phyloP scores from a whole-genome alignment of 805 yeast species.

The Suhomyces pyralidae region DNA sequence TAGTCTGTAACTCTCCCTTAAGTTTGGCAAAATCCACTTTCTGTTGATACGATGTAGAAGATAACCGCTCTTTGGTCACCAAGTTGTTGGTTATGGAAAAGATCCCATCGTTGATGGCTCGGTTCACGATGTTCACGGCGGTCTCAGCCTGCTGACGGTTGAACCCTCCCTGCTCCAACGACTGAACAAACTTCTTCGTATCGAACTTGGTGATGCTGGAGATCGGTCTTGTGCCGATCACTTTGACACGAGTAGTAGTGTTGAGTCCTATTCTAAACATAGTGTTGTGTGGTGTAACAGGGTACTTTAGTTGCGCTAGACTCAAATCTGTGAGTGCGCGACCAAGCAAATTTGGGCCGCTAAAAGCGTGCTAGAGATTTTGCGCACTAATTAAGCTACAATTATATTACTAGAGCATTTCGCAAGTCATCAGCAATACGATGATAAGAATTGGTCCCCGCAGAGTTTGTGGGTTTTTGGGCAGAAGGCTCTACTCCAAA shows the following conservation, averaged over 20 bases:
- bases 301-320: background rate
- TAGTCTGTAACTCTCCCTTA: constrained; percentile 84
- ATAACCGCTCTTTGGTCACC: constrained; percentile 80
- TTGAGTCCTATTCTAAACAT: background rate
- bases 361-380: background rate
- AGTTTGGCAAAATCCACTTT: constrained; percentile 95
- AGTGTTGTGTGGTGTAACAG: background rate
- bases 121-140: constrained; percentile 68
- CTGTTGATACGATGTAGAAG: constrained; percentile 88
- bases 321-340: background rate
- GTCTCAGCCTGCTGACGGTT: constrained; percentile 73
- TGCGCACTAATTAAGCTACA: background rate
- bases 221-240: background rate
- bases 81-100: constrained; percentile 69
- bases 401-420: too few relatives aligned
- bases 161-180: constrained; percentile 69
- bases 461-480: background rate
- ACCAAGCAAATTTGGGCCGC: background rate
- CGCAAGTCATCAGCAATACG: background rate
- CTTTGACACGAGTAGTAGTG: background rate
- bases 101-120: constrained; percentile 79
- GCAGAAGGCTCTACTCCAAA: constrained; percentile 1
- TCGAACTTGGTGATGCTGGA: constrained; percentile 55
- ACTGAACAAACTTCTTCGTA: constrained; percentile 69
- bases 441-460: too few relatives aligned